Conservation (phyloP, 306 rosid genomes). For the Chamaecrista fasciculata region DNA sequence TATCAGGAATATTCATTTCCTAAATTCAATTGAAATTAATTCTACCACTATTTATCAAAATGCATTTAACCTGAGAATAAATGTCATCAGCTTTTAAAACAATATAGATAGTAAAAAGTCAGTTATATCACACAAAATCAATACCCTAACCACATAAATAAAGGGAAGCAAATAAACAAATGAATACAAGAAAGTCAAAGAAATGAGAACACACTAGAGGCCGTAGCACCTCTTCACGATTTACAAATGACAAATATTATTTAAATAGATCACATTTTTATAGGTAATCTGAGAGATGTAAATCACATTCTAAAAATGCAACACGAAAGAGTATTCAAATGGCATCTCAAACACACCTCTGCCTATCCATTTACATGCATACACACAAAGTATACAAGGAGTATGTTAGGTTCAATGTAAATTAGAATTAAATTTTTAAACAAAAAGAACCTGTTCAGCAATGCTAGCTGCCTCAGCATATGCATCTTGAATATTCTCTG, state of each 20-base stretch:
- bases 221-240: background rate
- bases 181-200: slow-evolving; percentile 5
- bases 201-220: background rate
- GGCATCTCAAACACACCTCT: slow-evolving; percentile 17
- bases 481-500: slow-evolving; percentile 99
- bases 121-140: background rate
- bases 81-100: background rate
- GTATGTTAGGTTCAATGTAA: background rate
- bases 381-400: slow-evolving; percentile 5
- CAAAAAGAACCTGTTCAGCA: slow-evolving; percentile 91
- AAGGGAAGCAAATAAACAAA: slow-evolving; percentile 16
- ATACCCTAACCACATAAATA: background rate
- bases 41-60: background rate
- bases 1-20: background rate
- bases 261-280: background rate
- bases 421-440: slow-evolving; percentile 12
- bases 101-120: background rate
- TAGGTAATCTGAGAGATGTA: slow-evolving; percentile 10
- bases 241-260: background rate
- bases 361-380: background rate
- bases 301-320: slow-evolving; percentile 1
- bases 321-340: background rate
- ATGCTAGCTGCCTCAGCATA: slow-evolving; percentile 99
- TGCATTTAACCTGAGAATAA: background rate
- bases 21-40: too few relatives aligned